Base-by-base conservation (phyloP, 164 flowering plant species). In the Dillenia suffruticosa region DNA sequence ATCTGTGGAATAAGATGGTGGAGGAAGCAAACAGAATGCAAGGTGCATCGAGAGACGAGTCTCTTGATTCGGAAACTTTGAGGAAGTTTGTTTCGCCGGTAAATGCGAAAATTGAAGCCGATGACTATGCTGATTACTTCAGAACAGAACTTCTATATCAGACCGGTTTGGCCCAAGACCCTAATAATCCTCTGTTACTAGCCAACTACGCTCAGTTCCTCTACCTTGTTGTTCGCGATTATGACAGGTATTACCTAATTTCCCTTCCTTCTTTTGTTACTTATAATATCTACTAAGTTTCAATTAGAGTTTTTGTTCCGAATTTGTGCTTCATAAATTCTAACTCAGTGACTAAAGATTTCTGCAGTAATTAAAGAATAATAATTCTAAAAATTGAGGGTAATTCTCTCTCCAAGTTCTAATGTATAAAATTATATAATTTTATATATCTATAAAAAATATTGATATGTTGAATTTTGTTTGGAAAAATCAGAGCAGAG, bases 141-240 rank as follows among this genome's bases (percentile, higher is more conserved):
- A 75, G 72, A 62, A 87, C 98, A 8, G 95, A 90, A 68, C 84
- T 83, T 17, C 44, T 77, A 2, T 94, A 90, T 65, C 96, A 79
- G 74, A 71, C 65, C 26, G 79, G 81, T 9, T 50, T 90, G 50
- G 15, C 76, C 14, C 81, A 67, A 9, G 96, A 90, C 9, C 95
- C 97, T 4, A 56, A 64, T 50, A 89, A 90, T 59, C 52, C 96
- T 24, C 86, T 90, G 10, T 74, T 94, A 9, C 88, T 94, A 7
- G 73, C 83, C 72, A 94, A 94, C 60, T 94, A 82, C 68, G 98
- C 95, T 7, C 92, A 90, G 66, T 94, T 94, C 72, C 94, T 94
- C 69, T 81, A 70, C 81, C 81, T 87, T 44, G 95, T 94, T 49
- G 79, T 79, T 48, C 89, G 70, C 32, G 92, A 90, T 57, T 82